Evolutionary conservation across 2,329 filamentous ascomycete genomes (phyloP), one percentile per base, ranked within the genome.

Genomic region (Alternaria conjuncta): DNA sequence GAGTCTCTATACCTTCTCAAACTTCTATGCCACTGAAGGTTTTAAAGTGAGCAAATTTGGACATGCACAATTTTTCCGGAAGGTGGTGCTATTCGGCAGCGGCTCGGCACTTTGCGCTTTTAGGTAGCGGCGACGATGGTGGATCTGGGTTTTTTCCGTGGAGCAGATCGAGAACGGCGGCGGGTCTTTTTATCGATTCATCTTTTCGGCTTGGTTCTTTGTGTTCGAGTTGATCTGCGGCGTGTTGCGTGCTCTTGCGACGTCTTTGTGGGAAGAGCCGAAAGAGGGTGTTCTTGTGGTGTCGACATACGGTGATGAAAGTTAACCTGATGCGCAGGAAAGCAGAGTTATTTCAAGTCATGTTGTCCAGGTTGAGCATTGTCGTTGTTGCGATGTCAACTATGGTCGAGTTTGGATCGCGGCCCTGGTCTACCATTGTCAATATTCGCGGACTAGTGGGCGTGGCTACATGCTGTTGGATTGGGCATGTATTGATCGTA

Each of bases 31-130:
- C 41, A 45, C 12, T 1, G 36, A 5, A 3, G n/a, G 26, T 20
- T 10, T 9, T 8, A 10, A 44, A n/a, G 43, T 2, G 9, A 25
- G 51, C 23, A 61, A 53, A 60, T 47, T 62, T 60, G 30, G 13
- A 43, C 18, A 56, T 54, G 57, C 46, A 58, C 55, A 68, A 64
- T 59, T 68, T 69, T 66, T 63, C 46, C 47, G 49, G 41, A 47
- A 57, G 36, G 60, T 59, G 59, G 63, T 67, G 45, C 46, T 50
- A 43, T 41, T 64, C 65, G 68, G 66, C 57, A 60, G 60, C 64
- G 59, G 64, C 57, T 68, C 68, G 68, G 68, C 67, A 66, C 55
- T 49, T 61, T 66, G 64, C 64, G 51, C 50, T 56, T 61, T 58
- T 66, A 53, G 64, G 61, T 50, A 59, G 51, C 57, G 55, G 61